These are phyloP conservation scores for Daldinia bambusicola DNA, from an alignment of 495 filamentous ascomycete genomes.

Conservation along the genomic window DNA sequence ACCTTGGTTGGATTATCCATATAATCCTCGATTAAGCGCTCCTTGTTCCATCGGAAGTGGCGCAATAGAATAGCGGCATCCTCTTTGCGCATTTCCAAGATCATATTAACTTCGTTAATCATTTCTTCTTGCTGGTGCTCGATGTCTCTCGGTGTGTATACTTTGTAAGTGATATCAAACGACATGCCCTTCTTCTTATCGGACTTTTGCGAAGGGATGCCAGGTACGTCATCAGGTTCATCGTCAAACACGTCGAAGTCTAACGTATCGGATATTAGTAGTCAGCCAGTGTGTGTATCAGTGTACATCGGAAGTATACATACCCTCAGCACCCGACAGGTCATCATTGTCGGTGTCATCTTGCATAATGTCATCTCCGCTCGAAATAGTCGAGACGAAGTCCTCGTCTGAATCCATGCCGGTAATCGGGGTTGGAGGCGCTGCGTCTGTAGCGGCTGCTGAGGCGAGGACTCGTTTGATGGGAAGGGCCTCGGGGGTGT, in stretches of 20 bases:
- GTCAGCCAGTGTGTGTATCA: background rate
- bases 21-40: constrained; percentile 90
- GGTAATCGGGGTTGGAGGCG: constrained; percentile 71
- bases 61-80: constrained; percentile 88
- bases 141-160: constrained; percentile 82
- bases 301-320: constrained; percentile 37
- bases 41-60: constrained; percentile 93
- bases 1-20: constrained; percentile 84
- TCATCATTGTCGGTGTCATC: constrained; percentile 79
- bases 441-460: constrained; percentile 57
- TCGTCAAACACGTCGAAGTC: constrained; percentile 75
- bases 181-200: constrained; percentile 73
- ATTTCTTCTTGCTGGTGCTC: constrained; percentile 83
- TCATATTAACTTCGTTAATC: constrained; percentile 86
- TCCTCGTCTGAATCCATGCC: constrained; percentile 98
- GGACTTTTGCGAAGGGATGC: constrained; percentile 80
- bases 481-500: constrained; percentile 52
- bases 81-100: constrained; percentile 86
- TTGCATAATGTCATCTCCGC: constrained; percentile 76
- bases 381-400: constrained; percentile 86
- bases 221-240: constrained; percentile 77
- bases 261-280: constrained; percentile 34
- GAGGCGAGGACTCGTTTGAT: constrained; percentile 65
- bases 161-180: constrained; percentile 86
- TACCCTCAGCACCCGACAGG: constrained; percentile 80